These are phyloP conservation scores for Sutorius eximius DNA, from an alignment of 1,284 basidiomycete genomes.

Conservation along the genomic window DNA sequence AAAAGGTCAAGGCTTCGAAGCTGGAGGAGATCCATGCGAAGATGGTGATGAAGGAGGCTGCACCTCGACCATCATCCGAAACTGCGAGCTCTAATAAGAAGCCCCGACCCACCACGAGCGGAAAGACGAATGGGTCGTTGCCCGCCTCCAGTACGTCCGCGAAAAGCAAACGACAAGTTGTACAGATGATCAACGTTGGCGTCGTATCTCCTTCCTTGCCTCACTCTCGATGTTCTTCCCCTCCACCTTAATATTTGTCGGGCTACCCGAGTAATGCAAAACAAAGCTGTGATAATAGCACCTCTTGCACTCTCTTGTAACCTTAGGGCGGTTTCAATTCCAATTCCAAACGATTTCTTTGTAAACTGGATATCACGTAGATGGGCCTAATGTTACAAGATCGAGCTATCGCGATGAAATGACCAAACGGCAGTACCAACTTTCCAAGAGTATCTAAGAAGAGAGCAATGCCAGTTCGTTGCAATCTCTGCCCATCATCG, in stretches of 20 bases:
- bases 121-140: constrained; percentile 49
- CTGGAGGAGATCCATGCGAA: constrained; percentile 92
- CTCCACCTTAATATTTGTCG: constrained; percentile 21
- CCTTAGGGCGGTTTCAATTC: constrained; percentile 18
- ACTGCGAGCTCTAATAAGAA: constrained; percentile 50
- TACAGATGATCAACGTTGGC: constrained; percentile 24
- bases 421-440: background rate
- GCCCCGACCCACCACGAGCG: constrained; percentile 46
- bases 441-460: constrained; percentile 13
- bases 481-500: constrained; percentile 12
- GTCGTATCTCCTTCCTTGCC: constrained; percentile 8
- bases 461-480: background rate
- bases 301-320: constrained; percentile 26
- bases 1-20: constrained; percentile 90
- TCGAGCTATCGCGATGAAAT: constrained; percentile 10
- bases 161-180: constrained; percentile 37
- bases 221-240: constrained; percentile 10
- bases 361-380: constrained; percentile 17
- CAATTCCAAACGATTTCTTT: constrained; percentile 16
- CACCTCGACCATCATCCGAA: constrained; percentile 47
- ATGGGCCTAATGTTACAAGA: constrained; percentile 31
- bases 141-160: constrained; percentile 33
- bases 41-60: constrained; percentile 83
- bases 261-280: constrained; percentile 26
- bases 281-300: constrained; percentile 29